phyloP scores from a whole-genome alignment of 2,329 filamentous ascomycete genomes.

The Alternaria viburni region DNA sequence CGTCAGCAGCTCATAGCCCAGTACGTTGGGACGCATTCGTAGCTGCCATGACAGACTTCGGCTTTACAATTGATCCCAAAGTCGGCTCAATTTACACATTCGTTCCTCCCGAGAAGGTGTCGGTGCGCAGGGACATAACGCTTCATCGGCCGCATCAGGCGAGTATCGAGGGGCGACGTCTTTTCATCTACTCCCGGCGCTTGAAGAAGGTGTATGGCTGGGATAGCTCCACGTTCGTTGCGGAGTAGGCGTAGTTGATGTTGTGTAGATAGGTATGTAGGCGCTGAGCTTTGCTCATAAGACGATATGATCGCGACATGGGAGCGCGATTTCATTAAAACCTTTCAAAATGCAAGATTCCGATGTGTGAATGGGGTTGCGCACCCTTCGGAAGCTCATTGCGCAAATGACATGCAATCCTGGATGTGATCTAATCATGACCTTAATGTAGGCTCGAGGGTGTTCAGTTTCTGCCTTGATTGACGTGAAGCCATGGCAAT shows the following conservation, averaged over 20 bases:
- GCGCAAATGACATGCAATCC: background rate
- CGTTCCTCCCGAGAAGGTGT: constrained; percentile 10
- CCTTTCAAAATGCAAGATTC: background rate
- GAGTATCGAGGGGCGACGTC: constrained; percentile 15
- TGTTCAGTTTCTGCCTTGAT: background rate
- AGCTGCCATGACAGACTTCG: constrained; percentile 21
- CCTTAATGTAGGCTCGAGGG: background rate
- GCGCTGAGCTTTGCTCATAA: background rate
- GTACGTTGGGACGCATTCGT: constrained; percentile 22
- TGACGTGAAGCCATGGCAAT: background rate
- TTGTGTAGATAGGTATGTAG: background rate
- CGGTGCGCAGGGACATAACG: constrained; percentile 7
- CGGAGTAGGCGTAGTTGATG: background rate
- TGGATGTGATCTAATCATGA: background rate
- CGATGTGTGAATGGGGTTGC: background rate
- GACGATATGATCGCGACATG: background rate
- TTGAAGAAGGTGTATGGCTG: constrained; percentile 20
- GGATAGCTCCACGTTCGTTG: constrained; percentile 15
- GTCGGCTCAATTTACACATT: constrained; percentile 22
- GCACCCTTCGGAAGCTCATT: background rate
- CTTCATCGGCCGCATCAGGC: constrained; percentile 25
- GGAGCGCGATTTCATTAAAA: background rate
- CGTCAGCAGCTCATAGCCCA: constrained; percentile 26
- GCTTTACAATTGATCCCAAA: constrained; percentile 17
- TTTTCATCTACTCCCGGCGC: constrained; percentile 15